These are phyloP conservation scores for Termitomyces sp. DNA, from an alignment of 768 basidiomycete species.

Conservation along the genomic window DNA sequence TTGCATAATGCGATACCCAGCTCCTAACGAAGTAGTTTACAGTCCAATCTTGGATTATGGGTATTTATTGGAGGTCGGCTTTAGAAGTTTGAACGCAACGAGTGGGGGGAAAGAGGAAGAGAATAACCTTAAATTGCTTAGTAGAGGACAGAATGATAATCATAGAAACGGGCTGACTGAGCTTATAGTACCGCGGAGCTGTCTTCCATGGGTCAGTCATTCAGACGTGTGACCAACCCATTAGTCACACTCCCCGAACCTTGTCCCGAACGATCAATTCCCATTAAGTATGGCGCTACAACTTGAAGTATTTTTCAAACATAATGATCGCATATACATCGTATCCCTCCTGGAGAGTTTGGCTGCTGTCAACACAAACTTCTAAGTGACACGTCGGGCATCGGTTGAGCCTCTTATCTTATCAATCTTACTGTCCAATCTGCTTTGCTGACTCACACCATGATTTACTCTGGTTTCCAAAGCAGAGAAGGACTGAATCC, in stretches of 20 bases:
- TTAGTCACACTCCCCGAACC: constrained; percentile 8
- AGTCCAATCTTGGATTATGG: background rate
- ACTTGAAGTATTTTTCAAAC: background rate
- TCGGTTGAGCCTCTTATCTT: background rate
- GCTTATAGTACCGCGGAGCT: constrained; percentile 14
- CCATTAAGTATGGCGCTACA: background rate
- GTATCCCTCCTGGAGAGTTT: background rate
- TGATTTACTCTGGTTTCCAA: background rate
- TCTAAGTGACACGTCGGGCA: background rate
- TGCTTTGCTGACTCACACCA: background rate
- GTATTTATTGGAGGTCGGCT: background rate
- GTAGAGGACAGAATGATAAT: constrained; percentile 20
- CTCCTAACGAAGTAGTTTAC: constrained; percentile 1
- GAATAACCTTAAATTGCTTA: constrained; percentile 10
- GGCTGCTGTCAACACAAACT: background rate
- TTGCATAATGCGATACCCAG: constrained; percentile 26
- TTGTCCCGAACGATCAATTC: background rate
- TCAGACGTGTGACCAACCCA: constrained; percentile 8
- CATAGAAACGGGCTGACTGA: constrained; percentile 26
- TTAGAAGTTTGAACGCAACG: background rate
- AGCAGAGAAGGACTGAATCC: no score
- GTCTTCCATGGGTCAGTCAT: constrained; percentile 12
- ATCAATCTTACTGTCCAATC: background rate
- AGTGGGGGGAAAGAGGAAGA: constrained; percentile 5
- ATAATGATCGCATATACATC: no score